A percentile compares a stretch with the other conserved stretches of the same genome.
phyloP scores from a whole-genome alignment of 495 filamentous ascomycete genomes.

The Chaetomium fimeti region DNA sequence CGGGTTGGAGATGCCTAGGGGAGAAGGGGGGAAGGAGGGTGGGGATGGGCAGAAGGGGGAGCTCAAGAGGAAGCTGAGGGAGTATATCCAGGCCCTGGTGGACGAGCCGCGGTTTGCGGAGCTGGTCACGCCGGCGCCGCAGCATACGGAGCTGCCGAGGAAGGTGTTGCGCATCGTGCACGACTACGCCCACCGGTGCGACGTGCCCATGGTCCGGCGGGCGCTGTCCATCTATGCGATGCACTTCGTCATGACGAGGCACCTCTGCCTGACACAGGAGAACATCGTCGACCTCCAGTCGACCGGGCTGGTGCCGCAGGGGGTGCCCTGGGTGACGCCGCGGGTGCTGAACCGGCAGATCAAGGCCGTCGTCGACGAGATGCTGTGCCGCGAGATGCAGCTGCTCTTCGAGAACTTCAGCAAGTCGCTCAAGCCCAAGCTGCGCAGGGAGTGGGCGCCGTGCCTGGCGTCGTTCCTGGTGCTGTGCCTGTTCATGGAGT shows the following conservation, averaged over 20 bases:
- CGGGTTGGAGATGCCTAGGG: constrained; percentile 38
- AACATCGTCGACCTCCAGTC: constrained; percentile 39
- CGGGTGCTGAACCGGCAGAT: constrained; percentile 54
- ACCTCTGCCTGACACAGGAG: constrained; percentile 47
- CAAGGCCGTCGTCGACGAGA: constrained; percentile 52
- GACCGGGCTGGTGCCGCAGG: constrained; percentile 38
- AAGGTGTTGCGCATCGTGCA: constrained; percentile 45
- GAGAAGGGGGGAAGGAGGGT: neutral
- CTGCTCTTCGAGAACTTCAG: constrained; percentile 47
- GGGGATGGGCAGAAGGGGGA: constrained; percentile 38
- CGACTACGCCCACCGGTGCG: constrained; percentile 39
- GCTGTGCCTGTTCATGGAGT: constrained; percentile 54
- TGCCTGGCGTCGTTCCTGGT: constrained; percentile 52
- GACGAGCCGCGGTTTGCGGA: constrained; percentile 42
- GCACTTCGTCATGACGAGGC: constrained; percentile 52
- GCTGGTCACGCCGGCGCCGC: constrained; percentile 45
- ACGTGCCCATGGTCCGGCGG: constrained; percentile 43
- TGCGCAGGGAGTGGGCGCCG: constrained; percentile 50
- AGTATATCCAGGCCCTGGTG: constrained; percentile 48
- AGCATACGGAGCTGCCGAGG: constrained; percentile 42
- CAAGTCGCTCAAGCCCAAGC: constrained; percentile 49
- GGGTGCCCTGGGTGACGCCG: constrained; percentile 44
- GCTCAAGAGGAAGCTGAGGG: constrained; percentile 39
- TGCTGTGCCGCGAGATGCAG: constrained; percentile 47
- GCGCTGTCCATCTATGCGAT: constrained; percentile 51